Evolutionary conservation across 2,329 filamentous ascomycete genomes (phyloP).

Genomic region (Cordyceps pruinosa): DNA sequence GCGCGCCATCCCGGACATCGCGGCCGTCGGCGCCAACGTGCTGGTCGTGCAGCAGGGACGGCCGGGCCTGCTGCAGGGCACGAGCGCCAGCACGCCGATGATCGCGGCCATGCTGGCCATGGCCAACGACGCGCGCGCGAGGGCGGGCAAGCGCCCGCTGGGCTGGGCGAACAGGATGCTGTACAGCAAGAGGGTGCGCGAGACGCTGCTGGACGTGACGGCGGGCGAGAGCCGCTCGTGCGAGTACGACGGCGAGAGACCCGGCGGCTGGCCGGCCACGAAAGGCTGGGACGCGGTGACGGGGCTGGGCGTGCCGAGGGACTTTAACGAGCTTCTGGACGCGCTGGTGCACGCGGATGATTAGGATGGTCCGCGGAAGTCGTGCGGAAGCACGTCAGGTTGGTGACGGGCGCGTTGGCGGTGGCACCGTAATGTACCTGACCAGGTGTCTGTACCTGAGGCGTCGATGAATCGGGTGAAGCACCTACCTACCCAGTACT

Average conservation of each 20-base stretch:
- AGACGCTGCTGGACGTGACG: constrained; percentile 35
- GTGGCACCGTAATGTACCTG: too few relatives aligned
- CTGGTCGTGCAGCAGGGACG: constrained; percentile 26
- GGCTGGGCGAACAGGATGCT: constrained; percentile 48
- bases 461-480: too few relatives aligned
- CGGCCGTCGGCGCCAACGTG: constrained; percentile 53
- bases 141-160: constrained; percentile 39
- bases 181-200: constrained; percentile 33
- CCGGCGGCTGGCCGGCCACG: constrained; percentile 37
- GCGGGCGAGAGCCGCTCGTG: constrained; percentile 36
- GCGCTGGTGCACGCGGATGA: constrained; percentile 23
- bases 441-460: too few relatives aligned
- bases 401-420: too few relatives aligned
- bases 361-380: constrained; percentile 2
- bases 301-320: constrained; percentile 40
- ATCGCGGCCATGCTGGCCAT: constrained; percentile 48
- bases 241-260: constrained; percentile 21
- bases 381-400: too few relatives aligned
- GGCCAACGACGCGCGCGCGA: constrained; percentile 47
- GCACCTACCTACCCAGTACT: too few relatives aligned
- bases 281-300: constrained; percentile 43
- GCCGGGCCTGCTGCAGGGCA: constrained; percentile 30
- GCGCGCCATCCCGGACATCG: constrained; percentile 45
- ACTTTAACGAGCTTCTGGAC: constrained; percentile 33
- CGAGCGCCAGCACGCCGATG: constrained; percentile 47